phyloP scores from a whole-genome alignment of 305 asterid genomes.

The Vinca major region DNA sequence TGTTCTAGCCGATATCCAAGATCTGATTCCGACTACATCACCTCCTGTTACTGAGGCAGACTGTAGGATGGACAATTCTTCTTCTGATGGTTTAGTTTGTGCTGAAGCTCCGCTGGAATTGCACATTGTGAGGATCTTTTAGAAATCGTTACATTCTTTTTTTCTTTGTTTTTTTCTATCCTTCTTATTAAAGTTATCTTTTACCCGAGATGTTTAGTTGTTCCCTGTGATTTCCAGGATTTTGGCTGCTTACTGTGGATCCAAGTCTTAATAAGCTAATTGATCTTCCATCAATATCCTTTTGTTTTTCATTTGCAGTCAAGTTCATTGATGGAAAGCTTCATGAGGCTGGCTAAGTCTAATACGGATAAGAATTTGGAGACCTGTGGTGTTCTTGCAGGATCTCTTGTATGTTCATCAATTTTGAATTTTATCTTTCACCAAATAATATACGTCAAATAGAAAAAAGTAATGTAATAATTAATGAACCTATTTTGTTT shows the following conservation, averaged over 20 bases:
- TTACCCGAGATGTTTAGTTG: slow-evolving; percentile 5
- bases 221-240: slow-evolving; percentile 10
- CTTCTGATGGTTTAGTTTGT: slow-evolving; percentile 46
- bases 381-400: slow-evolving; percentile 95
- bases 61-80: slow-evolving; percentile 31
- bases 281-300: slow-evolving; percentile 13
- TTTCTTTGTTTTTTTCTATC: neutral
- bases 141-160: neutral
- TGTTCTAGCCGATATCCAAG: slow-evolving; percentile 79
- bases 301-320: slow-evolving; percentile 42
- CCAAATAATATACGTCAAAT: neutral
- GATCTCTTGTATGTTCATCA: slow-evolving; percentile 67
- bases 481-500: slow-evolving; percentile 15
- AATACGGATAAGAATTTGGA: slow-evolving; percentile 78
- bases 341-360: slow-evolving; percentile 85
- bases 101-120: slow-evolving; percentile 78
- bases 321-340: slow-evolving; percentile 73
- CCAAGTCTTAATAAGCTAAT: neutral
- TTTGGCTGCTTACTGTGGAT: neutral
- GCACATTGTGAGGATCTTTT: slow-evolving; percentile 60
- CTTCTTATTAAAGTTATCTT: neutral
- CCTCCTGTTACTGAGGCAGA: slow-evolving; percentile 37
- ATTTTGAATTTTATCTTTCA: slow-evolving; percentile 8
- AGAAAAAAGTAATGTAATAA: neutral
- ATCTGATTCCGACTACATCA: slow-evolving; percentile 48